A percentile compares a stretch with the other conserved stretches of the same genome.
phyloP scores from a whole-genome alignment of 2,329 filamentous ascomycete species.

The Xylariaceae sp. region DNA sequence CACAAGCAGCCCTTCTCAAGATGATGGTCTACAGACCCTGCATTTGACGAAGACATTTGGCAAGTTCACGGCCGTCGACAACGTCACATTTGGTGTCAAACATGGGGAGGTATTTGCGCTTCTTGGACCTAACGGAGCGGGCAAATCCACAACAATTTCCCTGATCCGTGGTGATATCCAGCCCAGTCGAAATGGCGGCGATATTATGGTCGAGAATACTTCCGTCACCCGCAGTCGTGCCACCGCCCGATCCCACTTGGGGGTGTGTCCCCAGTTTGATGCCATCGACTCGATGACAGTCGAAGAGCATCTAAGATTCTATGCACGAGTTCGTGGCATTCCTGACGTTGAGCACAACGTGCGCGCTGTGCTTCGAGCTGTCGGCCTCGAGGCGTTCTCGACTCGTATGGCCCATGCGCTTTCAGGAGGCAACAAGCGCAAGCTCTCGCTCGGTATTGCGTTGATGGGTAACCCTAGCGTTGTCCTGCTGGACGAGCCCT shows the following conservation, averaged over 20 bases:
- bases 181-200: conserved; percentile 67
- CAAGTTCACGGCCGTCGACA: conserved; percentile 76
- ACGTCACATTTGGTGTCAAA: conserved; percentile 79
- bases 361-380: conserved; percentile 71
- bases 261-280: conserved; percentile 88
- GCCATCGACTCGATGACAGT: conserved; percentile 92
- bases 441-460: conserved; percentile 83
- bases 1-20: conserved; percentile 43
- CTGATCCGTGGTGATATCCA: conserved; percentile 85
- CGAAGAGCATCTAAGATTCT: conserved; percentile 81
- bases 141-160: conserved; percentile 86
- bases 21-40: conserved; percentile 72
- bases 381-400: conserved; percentile 70
- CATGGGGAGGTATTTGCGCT: conserved; percentile 84
- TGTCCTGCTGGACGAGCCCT: conserved; percentile 84
- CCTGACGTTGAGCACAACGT: conserved; percentile 75
- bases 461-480: conserved; percentile 90
- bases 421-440: conserved; percentile 91
- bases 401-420: conserved; percentile 75
- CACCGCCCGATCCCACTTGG: conserved; percentile 71
- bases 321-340: conserved; percentile 80
- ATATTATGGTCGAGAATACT: conserved; percentile 75
- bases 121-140: conserved; percentile 86
- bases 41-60: conserved; percentile 80
- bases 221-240: conserved; percentile 72